Evolutionary conservation across 2,329 filamentous ascomycete genomes (phyloP), one percentile per base, ranked within the genome.

Genomic region (Diaporthe eres): DNA sequence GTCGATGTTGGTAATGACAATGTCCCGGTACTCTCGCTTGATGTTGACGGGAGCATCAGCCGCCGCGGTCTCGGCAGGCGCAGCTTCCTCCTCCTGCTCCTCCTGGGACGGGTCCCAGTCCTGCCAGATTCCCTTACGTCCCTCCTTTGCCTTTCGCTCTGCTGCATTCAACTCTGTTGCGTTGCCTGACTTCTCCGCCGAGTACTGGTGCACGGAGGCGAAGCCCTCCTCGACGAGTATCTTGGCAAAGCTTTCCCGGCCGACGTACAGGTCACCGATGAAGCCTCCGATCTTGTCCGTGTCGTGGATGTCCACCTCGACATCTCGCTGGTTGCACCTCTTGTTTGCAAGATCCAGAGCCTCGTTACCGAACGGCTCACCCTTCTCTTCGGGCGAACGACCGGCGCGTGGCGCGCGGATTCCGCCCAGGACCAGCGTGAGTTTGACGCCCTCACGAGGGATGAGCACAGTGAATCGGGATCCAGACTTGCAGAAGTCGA

Each of bases 401-500:
- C 96, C 92, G 58, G 96, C 97, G 78, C 94, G 92, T 22, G 97
- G 97, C 19, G 95, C 95, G 76, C 95, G 94, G 79, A 99, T 97
- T 65, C 97, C 96, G 72, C 94, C 96, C 65, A 99, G 91, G 5
- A 99, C 96, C 82, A 99, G 93, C 2, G 96, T 99, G 77, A 99
- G 89, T 88, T 98, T 98, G 82, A 96, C 93, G 81, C 95, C 95
- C 83, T 99, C 97, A 49, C 96, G 93, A 63, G 97, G 96, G 67
- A 99, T 92, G 13, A 99, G 88, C 49, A 99, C 89, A 37, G 95
- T 98, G 85, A 98, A 99, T 79, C 97, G 92, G 55, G 96, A 98
- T 42, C 94, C 97, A n/a, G 95, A 94, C 86, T 98, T 98, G 88
- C 98, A 97, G 84, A 97, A 99, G 84, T 99, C 97, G 57, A 99